Percentiles rank a stretch among this genome's conserved stretches.
Conservation (phyloP, 2,329 filamentous ascomycete species). For the Scedosporium apiospermum region DNA sequence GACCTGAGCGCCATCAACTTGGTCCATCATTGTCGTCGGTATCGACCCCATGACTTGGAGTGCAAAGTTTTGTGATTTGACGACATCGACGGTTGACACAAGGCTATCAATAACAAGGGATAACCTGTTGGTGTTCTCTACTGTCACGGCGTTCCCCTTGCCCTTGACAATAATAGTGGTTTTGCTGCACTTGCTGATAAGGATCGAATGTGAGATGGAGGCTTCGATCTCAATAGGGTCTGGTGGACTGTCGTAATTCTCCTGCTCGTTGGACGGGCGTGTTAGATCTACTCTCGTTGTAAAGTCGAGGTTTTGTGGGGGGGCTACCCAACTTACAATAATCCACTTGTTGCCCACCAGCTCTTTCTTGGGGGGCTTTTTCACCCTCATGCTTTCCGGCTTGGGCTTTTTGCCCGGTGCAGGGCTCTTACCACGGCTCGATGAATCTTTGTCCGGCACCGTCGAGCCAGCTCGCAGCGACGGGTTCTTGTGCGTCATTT, state of each 20-base stretch:
- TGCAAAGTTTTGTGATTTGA: slow-evolving; percentile 91
- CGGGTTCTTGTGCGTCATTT: slow-evolving; percentile 99
- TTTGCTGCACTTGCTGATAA: slow-evolving; percentile 87
- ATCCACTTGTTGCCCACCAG: slow-evolving; percentile 90
- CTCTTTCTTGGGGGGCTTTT: slow-evolving; percentile 71
- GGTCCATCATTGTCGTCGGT: slow-evolving; percentile 83
- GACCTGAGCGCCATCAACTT: slow-evolving; percentile 81
- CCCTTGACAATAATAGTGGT: slow-evolving; percentile 81
- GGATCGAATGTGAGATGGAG: slow-evolving; percentile 74
- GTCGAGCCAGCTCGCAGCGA: slow-evolving; percentile 64
- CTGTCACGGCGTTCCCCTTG: slow-evolving; percentile 93
- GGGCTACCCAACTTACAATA: slow-evolving; percentile 45
- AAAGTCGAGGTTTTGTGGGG: not conserved
- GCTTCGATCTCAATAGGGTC: slow-evolving; percentile 74
- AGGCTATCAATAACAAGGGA: slow-evolving; percentile 84
- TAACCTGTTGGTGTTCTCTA: slow-evolving; percentile 80
- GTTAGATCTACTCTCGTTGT: slow-evolving; percentile 1
- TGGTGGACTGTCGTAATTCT: slow-evolving; percentile 76
- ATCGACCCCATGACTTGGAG: slow-evolving; percentile 82
- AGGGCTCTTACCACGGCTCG: slow-evolving; percentile 66
- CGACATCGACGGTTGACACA: slow-evolving; percentile 84
- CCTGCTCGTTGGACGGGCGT: slow-evolving; percentile 33
- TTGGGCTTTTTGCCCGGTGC: slow-evolving; percentile 82
- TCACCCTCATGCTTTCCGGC: slow-evolving; percentile 73
- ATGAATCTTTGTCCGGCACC: slow-evolving; percentile 50